phyloP scores from a whole-genome alignment of 305 asterid species.

The Andrographis paniculata region DNA sequence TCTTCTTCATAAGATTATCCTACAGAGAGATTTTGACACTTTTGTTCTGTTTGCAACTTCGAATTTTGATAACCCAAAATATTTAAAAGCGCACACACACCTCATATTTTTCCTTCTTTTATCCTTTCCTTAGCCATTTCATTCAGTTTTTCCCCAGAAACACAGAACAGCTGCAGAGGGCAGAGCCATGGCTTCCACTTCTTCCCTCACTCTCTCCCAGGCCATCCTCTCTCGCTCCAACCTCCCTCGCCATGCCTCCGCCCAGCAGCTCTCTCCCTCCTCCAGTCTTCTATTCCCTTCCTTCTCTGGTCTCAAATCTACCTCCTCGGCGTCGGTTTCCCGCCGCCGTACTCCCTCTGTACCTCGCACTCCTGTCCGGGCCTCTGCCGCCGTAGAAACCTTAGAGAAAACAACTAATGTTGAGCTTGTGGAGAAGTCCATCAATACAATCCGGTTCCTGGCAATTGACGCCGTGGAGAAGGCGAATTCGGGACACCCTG shows the following conservation, averaged over 20 bases:
- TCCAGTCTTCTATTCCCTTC: slow-evolving; percentile 36
- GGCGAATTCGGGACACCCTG: slow-evolving; percentile 98
- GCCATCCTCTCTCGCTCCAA: slow-evolving; percentile 76
- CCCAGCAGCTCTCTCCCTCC: slow-evolving; percentile 28
- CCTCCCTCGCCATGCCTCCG: slow-evolving; percentile 65
- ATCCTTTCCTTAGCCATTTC: slow-evolving; percentile 9
- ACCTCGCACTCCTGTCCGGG: slow-evolving; percentile 35
- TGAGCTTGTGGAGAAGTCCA: slow-evolving; percentile 65
- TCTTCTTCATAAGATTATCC: neutral
- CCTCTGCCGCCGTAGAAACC: slow-evolving; percentile 69
- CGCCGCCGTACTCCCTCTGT: slow-evolving; percentile 39
- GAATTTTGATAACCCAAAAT: neutral
- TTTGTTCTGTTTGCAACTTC: neutral
- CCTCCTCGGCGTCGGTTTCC: slow-evolving; percentile 19
- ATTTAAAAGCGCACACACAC: slow-evolving; percentile 3
- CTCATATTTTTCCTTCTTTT: slow-evolving; percentile 25
- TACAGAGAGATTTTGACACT: neutral
- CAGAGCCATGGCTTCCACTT: slow-evolving; percentile 83
- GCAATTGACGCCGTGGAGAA: slow-evolving; percentile 95
- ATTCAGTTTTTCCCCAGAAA: slow-evolving; percentile 18
- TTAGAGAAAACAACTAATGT: slow-evolving; percentile 54
- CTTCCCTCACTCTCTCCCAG: slow-evolving; percentile 85
- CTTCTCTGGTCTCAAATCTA: slow-evolving; percentile 54
- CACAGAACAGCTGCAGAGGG: slow-evolving; percentile 5
- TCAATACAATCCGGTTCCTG: slow-evolving; percentile 81